Percentiles rank a stretch among this genome's conserved stretches.
Evolutionary conservation across 2,329 filamentous ascomycete genomes (phyloP).

Genomic region (Fusarium sp.): DNA sequence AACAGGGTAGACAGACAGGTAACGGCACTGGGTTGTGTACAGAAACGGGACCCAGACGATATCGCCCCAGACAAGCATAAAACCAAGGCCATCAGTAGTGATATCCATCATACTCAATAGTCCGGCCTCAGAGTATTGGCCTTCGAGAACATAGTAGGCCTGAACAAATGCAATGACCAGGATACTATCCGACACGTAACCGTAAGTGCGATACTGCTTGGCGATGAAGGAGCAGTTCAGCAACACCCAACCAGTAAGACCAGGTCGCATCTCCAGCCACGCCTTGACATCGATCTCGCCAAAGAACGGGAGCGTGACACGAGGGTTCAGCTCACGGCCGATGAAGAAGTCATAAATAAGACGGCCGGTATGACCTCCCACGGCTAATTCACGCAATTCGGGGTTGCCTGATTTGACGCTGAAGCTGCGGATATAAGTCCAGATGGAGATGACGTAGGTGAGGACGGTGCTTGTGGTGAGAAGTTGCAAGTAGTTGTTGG

Average conservation of each 20-base stretch:
- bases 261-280: constrained; percentile 88
- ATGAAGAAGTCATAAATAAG: constrained; percentile 95
- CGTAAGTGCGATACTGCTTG: constrained; percentile 86
- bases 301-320: constrained; percentile 79
- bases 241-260: constrained; percentile 86
- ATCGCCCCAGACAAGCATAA: constrained; percentile 93
- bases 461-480: constrained; percentile 85
- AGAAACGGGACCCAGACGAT: constrained; percentile 91
- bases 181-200: constrained; percentile 86
- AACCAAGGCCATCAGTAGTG: constrained; percentile 89
- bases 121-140: constrained; percentile 85
- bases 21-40: constrained; percentile 85
- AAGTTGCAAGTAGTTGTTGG: constrained; percentile 87
- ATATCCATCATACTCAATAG: constrained; percentile 93
- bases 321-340: constrained; percentile 93
- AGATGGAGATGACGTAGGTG: constrained; percentile 76
- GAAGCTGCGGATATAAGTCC: constrained; percentile 84
- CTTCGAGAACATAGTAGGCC: constrained; percentile 83
- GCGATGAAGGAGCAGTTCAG: constrained; percentile 85
- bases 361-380: constrained; percentile 83
- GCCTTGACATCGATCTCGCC: constrained; percentile 90
- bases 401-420: constrained; percentile 77
- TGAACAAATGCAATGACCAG: constrained; percentile 81
- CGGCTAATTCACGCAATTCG: constrained; percentile 79
- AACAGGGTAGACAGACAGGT: constrained; percentile 83